phyloP scores from a whole-genome alignment of 1,284 basidiomycete species.

The Sanguinoderma infundibulare region DNA sequence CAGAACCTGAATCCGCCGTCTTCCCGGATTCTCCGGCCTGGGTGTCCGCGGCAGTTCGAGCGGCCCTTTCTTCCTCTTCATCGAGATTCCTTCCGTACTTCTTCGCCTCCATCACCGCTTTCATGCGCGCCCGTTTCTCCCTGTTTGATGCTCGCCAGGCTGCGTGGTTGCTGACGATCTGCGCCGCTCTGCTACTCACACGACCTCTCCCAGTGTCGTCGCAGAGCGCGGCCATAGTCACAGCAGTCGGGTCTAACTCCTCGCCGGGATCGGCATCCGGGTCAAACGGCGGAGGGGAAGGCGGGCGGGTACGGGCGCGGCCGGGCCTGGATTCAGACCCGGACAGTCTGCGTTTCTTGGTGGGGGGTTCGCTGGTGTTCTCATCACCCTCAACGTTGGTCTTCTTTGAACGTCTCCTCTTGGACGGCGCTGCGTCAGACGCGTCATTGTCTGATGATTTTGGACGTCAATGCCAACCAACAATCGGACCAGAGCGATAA shows the following conservation, averaged over 20 bases:
- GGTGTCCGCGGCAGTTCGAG: not conserved
- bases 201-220: conserved; percentile 75
- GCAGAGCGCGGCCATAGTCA: conserved; percentile 80
- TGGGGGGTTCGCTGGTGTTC: not conserved
- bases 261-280: conserved; percentile 67
- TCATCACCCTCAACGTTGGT: not conserved
- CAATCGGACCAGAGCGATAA: not conserved
- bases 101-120: conserved; percentile 64
- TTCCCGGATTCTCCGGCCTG: conserved; percentile 11
- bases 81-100: conserved; percentile 66
- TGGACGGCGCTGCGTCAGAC: not conserved
- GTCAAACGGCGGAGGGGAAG: conserved; percentile 58
- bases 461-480: not conserved
- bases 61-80: conserved; percentile 43
- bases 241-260: conserved; percentile 73
- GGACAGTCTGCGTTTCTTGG: conserved; percentile 13
- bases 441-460: not conserved
- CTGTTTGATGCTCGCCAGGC: conserved; percentile 68
- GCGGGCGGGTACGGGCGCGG: conserved; percentile 35
- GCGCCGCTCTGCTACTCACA: conserved; percentile 71
- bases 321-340: conserved; percentile 11
- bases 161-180: conserved; percentile 69
- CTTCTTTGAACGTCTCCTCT: conserved; percentile 13
- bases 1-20: conserved; percentile 1
- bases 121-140: conserved; percentile 67